phyloP scores from a whole-genome alignment of 2,329 filamentous ascomycete genomes.

The Talaromyces marneffei region DNA sequence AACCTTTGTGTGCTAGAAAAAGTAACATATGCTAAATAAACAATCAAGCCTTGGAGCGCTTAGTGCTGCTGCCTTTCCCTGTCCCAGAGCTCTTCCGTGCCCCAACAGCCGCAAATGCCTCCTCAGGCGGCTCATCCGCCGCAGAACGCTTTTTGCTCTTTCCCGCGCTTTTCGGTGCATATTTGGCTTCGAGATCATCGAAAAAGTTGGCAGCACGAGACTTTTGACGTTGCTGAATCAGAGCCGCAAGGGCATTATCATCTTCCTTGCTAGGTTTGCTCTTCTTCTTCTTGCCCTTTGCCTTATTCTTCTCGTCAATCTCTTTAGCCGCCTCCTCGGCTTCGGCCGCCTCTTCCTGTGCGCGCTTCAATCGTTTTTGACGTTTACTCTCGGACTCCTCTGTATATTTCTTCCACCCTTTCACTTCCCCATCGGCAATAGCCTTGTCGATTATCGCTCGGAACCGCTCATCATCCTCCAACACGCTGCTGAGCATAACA shows the following conservation, averaged over 20 bases:
- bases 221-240: conserved; percentile 68
- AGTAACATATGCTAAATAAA: background rate
- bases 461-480: conserved; percentile 82
- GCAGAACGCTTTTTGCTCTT: conserved; percentile 41
- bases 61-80: conserved; percentile 28
- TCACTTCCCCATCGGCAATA: conserved; percentile 63
- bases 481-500: conserved; percentile 79
- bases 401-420: conserved; percentile 62
- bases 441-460: conserved; percentile 73
- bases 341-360: conserved; percentile 62
- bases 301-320: conserved; percentile 62
- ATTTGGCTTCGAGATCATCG: conserved; percentile 71
- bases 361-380: conserved; percentile 54
- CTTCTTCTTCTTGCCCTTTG: conserved; percentile 41
- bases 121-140: conserved; percentile 56
- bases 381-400: conserved; percentile 65
- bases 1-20: background rate
- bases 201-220: conserved; percentile 59
- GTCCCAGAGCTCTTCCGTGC: conserved; percentile 36
- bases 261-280: conserved; percentile 45
- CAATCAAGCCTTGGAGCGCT: conserved; percentile 8
- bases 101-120: conserved; percentile 48
- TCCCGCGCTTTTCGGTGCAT: conserved; percentile 43
- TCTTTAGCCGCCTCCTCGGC: conserved; percentile 71
- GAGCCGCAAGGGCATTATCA: conserved; percentile 54